A percentile compares a stretch with the other conserved stretches of the same genome.
phyloP scores from a whole-genome alignment of 2,329 filamentous ascomycete species.

The Aspergillus sp. region DNA sequence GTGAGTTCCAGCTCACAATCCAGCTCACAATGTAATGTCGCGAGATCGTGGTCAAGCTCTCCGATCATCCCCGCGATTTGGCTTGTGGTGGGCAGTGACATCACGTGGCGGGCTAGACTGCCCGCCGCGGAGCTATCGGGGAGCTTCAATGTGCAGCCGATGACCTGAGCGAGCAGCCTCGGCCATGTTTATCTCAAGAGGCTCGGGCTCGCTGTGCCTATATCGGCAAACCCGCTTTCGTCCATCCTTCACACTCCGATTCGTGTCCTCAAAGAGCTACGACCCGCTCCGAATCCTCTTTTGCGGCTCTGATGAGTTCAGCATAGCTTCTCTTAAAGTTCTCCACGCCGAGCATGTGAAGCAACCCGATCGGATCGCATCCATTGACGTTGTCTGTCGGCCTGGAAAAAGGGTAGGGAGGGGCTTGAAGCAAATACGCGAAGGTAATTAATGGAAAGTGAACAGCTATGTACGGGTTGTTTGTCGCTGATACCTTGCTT shows the following conservation, averaged over 20 bases:
- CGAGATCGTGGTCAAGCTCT: background rate
- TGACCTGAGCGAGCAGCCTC: background rate
- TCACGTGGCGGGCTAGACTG: conserved; percentile 29
- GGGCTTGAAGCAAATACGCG: conserved; percentile 65
- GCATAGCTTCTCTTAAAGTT: conserved; percentile 71
- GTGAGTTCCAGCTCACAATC: conserved; percentile 16
- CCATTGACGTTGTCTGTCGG: conserved; percentile 82
- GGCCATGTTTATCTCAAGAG: conserved; percentile 28
- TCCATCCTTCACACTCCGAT: conserved; percentile 19
- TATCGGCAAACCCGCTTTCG: conserved; percentile 19
- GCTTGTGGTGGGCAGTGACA: conserved; percentile 28
- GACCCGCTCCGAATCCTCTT: conserved; percentile 80
- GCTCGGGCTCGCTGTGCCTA: conserved; percentile 22
- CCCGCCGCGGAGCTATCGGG: conserved; percentile 9
- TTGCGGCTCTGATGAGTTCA: conserved; percentile 91
- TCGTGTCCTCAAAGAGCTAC: conserved; percentile 32
- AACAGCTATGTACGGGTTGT: background rate
- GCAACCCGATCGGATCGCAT: conserved; percentile 61
- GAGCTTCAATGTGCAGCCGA: conserved; percentile 13
- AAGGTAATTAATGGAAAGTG: conserved; percentile 54
- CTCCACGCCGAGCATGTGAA: conserved; percentile 61
- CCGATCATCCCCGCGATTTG: conserved; percentile 10
- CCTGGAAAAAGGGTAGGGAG: conserved; percentile 77
- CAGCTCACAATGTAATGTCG: conserved; percentile 13
- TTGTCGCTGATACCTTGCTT: conserved; percentile 6